phyloP scores from a whole-genome alignment of 164 flowering plant genomes.

The Magnolia officinalis region DNA sequence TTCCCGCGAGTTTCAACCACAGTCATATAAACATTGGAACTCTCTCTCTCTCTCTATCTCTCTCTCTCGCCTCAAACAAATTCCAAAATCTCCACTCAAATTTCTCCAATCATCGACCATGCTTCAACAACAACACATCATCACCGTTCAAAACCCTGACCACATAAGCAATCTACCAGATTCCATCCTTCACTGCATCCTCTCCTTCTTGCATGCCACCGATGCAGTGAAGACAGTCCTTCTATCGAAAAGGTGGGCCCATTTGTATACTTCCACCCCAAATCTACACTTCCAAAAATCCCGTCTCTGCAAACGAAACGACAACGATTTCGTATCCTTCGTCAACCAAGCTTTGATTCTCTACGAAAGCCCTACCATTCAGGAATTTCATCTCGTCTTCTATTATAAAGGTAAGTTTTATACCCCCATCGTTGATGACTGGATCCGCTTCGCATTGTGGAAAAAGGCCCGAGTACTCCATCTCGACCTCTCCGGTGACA shows the following conservation, averaged over 20 bases:
- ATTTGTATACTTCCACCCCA: background rate
- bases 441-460: background rate
- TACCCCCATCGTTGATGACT: background rate
- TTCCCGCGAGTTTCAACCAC: too few species aligned
- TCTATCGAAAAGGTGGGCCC: background rate
- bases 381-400: background rate
- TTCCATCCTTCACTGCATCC: background rate
- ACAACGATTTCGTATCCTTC: background rate
- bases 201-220: background rate
- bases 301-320: background rate
- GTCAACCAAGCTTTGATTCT: background rate
- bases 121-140: too few species aligned
- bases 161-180: background rate
- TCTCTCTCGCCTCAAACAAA: too few species aligned
- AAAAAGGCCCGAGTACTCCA: background rate
- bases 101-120: too few species aligned
- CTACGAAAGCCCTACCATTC: background rate
- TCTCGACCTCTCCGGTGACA: too few species aligned
- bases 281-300: background rate
- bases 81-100: too few species aligned
- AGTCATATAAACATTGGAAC: too few species aligned
- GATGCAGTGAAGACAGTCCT: background rate
- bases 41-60: too few species aligned
- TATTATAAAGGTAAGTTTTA: background rate
- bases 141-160: too few species aligned